phyloP scores from a whole-genome alignment of 2,329 filamentous ascomycete genomes.

The Cytospora leucostoma region DNA sequence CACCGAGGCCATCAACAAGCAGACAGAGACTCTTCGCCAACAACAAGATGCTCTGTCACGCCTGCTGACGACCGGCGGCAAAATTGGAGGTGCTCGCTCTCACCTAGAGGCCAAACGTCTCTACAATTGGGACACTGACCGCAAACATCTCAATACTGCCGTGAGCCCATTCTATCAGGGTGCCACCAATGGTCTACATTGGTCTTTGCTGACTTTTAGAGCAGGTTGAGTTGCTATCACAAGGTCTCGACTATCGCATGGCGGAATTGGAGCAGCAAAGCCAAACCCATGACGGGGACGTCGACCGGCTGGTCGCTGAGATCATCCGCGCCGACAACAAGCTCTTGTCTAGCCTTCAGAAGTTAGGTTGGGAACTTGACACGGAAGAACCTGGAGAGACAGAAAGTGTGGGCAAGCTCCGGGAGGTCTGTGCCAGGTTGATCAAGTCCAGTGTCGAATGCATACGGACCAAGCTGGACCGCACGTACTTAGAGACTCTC shows the following conservation, averaged over 20 bases:
- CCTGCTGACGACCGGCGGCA: constrained; percentile 48
- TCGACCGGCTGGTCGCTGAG: constrained; percentile 52
- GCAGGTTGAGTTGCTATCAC: constrained; percentile 52
- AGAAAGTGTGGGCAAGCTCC: constrained; percentile 56
- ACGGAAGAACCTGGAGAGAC: constrained; percentile 54
- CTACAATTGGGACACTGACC: constrained; percentile 44
- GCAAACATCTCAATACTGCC: constrained; percentile 44
- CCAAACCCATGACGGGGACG: constrained; percentile 44
- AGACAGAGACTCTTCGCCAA: constrained; percentile 60
- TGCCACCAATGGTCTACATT: too few relatives aligned
- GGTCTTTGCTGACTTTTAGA: constrained; percentile 4
- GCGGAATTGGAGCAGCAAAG: constrained; percentile 54
- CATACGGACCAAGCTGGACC: constrained; percentile 55
- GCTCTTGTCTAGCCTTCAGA: constrained; percentile 65
- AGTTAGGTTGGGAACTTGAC: constrained; percentile 63
- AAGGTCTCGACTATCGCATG: constrained; percentile 48
- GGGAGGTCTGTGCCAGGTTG: constrained; percentile 58
- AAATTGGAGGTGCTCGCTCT: constrained; percentile 38
- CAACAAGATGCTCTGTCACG: constrained; percentile 63
- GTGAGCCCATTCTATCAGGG: constrained; percentile 36
- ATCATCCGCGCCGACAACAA: constrained; percentile 64
- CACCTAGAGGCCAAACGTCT: constrained; percentile 39
- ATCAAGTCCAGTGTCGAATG: constrained; percentile 60
- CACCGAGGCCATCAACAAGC: constrained; percentile 64
- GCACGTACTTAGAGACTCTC: constrained; percentile 55